Conservation (phyloP, 805 yeast species). For the Metschnikowia gelsemii region DNA sequence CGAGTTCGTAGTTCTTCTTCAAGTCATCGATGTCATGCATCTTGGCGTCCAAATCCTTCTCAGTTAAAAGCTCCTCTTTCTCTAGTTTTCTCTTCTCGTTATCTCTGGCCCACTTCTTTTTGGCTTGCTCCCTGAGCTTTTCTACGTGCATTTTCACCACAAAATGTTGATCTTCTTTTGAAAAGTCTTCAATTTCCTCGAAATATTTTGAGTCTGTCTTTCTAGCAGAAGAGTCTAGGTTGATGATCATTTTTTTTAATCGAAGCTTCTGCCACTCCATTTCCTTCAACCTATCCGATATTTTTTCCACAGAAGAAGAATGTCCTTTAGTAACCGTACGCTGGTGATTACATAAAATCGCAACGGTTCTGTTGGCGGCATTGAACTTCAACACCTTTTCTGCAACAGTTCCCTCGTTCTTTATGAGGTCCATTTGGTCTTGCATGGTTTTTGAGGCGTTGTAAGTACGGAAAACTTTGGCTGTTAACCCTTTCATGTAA, state of each 20-base stretch:
- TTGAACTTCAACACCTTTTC: slow-evolving; percentile 86
- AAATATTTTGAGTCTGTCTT: slow-evolving; percentile 59
- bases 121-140: slow-evolving; percentile 62
- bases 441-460: slow-evolving; percentile 97
- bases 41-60: slow-evolving; percentile 58
- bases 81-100: slow-evolving; percentile 69
- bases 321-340: slow-evolving; percentile 86
- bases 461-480: slow-evolving; percentile 95
- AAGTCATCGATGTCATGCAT: slow-evolving; percentile 54
- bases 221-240: slow-evolving; percentile 54
- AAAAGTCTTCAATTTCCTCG: slow-evolving; percentile 63
- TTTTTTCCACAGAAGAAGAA: slow-evolving; percentile 75
- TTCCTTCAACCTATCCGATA: slow-evolving; percentile 74
- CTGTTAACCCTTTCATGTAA: slow-evolving; percentile 91
- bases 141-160: slow-evolving; percentile 61
- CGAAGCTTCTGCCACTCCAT: slow-evolving; percentile 82
- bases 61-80: slow-evolving; percentile 50
- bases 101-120: slow-evolving; percentile 69
- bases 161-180: slow-evolving; percentile 58
- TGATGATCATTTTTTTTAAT: slow-evolving; percentile 65
- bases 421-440: slow-evolving; percentile 81
- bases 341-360: slow-evolving; percentile 95
- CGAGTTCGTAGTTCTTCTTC: slow-evolving; percentile 52
- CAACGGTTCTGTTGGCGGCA: slow-evolving; percentile 95
- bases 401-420: slow-evolving; percentile 82